phyloP scores from a whole-genome alignment of 345 rosid species.

The Salix suchowensis region DNA sequence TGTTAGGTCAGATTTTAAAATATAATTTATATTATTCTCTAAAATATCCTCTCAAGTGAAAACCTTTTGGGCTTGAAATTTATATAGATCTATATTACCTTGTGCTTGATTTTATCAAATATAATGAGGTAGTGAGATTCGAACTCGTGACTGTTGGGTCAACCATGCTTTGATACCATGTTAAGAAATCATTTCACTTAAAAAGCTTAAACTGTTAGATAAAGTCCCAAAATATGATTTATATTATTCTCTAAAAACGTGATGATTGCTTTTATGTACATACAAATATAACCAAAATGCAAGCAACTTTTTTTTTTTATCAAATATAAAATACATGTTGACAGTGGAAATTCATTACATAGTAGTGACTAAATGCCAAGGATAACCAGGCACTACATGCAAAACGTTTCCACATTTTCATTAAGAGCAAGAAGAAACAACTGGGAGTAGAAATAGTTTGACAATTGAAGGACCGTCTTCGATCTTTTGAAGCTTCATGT shows the following conservation, averaged over 20 bases:
- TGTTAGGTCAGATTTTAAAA: accelerated
- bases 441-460: not conserved
- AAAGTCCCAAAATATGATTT: no score
- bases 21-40: no score
- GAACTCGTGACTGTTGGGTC: accelerated
- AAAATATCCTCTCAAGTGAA: accelerated
- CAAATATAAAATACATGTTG: not conserved
- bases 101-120: no score
- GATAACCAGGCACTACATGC: not conserved
- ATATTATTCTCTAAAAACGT: no score
- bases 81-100: accelerated
- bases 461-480: not conserved
- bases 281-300: not conserved
- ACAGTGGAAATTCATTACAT: not conserved
- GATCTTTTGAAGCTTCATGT: not conserved
- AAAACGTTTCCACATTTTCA: not conserved
- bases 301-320: not conserved
- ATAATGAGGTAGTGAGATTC: accelerated
- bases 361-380: not conserved
- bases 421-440: not conserved
- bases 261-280: no score
- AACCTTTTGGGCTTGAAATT: no score
- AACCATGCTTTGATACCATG: no score
- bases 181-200: no score
- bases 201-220: no score